Evolutionary conservation across 2,329 filamentous ascomycete genomes (phyloP).

Genomic region (Fusarium sp.): DNA sequence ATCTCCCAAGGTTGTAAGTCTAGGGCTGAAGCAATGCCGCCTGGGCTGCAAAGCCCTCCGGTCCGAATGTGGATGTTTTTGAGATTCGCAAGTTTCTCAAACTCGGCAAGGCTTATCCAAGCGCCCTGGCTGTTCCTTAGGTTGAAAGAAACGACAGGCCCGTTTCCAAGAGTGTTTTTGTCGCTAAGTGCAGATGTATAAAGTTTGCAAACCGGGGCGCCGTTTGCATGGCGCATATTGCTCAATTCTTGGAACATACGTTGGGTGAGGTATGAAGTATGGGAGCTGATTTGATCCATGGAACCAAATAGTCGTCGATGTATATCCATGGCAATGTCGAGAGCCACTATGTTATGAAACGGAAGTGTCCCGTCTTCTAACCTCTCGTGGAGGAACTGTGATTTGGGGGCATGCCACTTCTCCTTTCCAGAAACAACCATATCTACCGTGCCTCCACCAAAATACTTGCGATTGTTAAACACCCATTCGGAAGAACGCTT

Average conservation of each 20-base stretch:
- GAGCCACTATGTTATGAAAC: conserved; percentile 87
- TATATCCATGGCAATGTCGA: conserved; percentile 76
- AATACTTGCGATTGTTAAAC: conserved; percentile 78
- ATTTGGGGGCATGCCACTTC: conserved; percentile 84
- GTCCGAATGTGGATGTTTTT: conserved; percentile 86
- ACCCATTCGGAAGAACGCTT: conserved; percentile 72
- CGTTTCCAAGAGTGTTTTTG: conserved; percentile 57
- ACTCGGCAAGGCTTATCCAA: conserved; percentile 83
- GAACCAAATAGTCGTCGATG: conserved; percentile 76
- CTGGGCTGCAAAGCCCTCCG: conserved; percentile 91
- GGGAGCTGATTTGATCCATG: conserved; percentile 74
- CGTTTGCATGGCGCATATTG: conserved; percentile 74
- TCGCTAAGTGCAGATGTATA: conserved; percentile 62
- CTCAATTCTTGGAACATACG: conserved; percentile 67
- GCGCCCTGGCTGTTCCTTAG: conserved; percentile 72
- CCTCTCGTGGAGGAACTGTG: conserved; percentile 75
- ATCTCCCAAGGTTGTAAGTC: conserved; percentile 82
- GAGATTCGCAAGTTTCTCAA: conserved; percentile 85
- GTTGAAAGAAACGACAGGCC: conserved; percentile 87
- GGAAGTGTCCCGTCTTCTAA: conserved; percentile 93
- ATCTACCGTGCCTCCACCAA: conserved; percentile 94
- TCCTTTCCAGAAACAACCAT: conserved; percentile 82
- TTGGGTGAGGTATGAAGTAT: conserved; percentile 72
- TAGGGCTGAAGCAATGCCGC: conserved; percentile 80
- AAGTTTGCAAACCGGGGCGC: conserved; percentile 65